phyloP scores from a whole-genome alignment of 306 rosid genomes.

The Dalbergia cochinchinensis region DNA sequence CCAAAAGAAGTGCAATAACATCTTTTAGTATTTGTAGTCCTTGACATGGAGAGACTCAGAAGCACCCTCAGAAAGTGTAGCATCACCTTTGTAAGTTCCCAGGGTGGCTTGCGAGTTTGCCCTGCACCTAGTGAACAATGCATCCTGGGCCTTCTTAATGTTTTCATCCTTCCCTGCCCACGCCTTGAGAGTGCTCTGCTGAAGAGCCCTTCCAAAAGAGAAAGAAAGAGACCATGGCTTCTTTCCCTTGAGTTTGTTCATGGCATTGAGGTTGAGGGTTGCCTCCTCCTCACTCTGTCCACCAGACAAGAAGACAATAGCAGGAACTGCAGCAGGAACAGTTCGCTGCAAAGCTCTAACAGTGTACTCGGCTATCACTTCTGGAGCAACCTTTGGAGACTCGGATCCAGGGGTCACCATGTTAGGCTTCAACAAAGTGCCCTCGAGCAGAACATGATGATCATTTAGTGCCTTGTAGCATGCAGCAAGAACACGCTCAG shows the following conservation, averaged over 20 bases:
- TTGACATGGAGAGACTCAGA: conserved; percentile 74
- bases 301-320: conserved; percentile 78
- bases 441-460: conserved; percentile 82
- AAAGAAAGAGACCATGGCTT: conserved; percentile 87
- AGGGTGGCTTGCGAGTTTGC: conserved; percentile 83
- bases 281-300: conserved; percentile 95
- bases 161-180: conserved; percentile 77
- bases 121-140: conserved; percentile 67
- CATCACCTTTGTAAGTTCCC: conserved; percentile 79
- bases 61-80: conserved; percentile 68
- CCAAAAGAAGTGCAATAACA: background rate
- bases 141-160: conserved; percentile 65
- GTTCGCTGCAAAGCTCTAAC: conserved; percentile 74
- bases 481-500: conserved; percentile 85
- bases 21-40: conserved; percentile 66
- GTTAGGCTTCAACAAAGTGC: conserved; percentile 84
- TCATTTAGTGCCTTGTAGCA: conserved; percentile 88
- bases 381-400: conserved; percentile 64
- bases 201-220: conserved; percentile 85
- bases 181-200: conserved; percentile 81
- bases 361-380: conserved; percentile 71
- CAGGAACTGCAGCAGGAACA: conserved; percentile 74
- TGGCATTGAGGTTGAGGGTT: conserved; percentile 77
- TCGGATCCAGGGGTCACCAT: conserved; percentile 90
- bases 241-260: conserved; percentile 72